phyloP scores from a whole-genome alignment of 208 protist genomes.

The Trypanosoma vivax region DNA sequence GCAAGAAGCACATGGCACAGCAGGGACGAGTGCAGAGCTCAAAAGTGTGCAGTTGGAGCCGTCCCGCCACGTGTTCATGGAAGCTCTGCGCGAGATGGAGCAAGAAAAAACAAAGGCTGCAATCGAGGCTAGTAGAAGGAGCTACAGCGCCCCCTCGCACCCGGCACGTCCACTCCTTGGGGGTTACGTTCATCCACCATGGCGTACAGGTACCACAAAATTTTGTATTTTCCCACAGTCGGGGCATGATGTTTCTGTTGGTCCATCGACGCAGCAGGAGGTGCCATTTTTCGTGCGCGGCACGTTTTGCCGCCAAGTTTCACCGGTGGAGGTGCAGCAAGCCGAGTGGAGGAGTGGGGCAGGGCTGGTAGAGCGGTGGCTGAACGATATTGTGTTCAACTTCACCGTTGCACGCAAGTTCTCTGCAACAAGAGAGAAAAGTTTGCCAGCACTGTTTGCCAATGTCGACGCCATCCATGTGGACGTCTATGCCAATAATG shows the following conservation, averaged over 20 bases:
- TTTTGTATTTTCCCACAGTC: conserved; percentile 56
- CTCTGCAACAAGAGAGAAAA: neutral
- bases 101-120: neutral
- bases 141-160: neutral
- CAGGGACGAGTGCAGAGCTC: neutral
- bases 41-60: conserved; percentile 3
- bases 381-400: conserved; percentile 1
- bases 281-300: conserved; percentile 30
- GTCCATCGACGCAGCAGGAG: conserved; percentile 14
- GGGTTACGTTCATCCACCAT: conserved; percentile 28
- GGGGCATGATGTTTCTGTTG: conserved; percentile 12
- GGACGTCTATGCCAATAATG: conserved; percentile 18
- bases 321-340: neutral
- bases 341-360: neutral
- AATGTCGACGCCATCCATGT: conserved; percentile 21
- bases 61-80: conserved; percentile 11
- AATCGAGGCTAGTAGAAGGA: neutral
- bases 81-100: neutral
- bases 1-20: neutral
- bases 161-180: conserved; percentile 18
- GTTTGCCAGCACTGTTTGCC: neutral
- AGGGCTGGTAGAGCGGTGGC: neutral
- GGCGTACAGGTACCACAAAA: conserved; percentile 13
- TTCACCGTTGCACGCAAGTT: conserved; percentile 12
- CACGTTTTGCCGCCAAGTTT: conserved; percentile 10